phyloP scores from a whole-genome alignment of 306 rosid genomes.

The Sophora flavescens region DNA sequence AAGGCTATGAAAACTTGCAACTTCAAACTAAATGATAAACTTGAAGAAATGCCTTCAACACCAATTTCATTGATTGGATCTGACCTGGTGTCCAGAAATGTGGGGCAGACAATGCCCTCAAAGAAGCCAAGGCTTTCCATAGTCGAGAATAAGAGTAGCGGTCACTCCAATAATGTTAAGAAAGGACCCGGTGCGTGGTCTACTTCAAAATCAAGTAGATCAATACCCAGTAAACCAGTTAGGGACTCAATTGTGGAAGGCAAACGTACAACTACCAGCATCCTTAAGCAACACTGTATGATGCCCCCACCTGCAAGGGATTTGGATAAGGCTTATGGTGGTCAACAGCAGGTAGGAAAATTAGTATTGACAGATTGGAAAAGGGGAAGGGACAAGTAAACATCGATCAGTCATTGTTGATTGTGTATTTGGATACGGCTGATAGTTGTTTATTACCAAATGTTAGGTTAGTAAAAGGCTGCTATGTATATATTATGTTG shows the following conservation, averaged over 20 bases:
- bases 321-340: slow-evolving; percentile 58
- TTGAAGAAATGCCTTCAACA: slow-evolving; percentile 55
- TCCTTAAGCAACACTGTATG: slow-evolving; percentile 63
- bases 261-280: slow-evolving; percentile 59
- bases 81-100: slow-evolving; percentile 51
- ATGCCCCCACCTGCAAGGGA: slow-evolving; percentile 84
- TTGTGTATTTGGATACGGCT: slow-evolving; percentile 41
- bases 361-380: slow-evolving; percentile 75
- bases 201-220: slow-evolving; percentile 83
- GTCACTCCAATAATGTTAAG: slow-evolving; percentile 52
- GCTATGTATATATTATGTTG: slow-evolving; percentile 66
- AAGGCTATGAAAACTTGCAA: slow-evolving; percentile 77
- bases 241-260: slow-evolving; percentile 61
- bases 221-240: slow-evolving; percentile 64
- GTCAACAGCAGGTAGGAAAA: slow-evolving; percentile 71
- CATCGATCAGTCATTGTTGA: slow-evolving; percentile 53
- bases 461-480: slow-evolving; percentile 54
- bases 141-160: slow-evolving; percentile 58
- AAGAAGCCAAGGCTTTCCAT: slow-evolving; percentile 77
- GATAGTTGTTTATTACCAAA: slow-evolving; percentile 49
- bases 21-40: slow-evolving; percentile 66
- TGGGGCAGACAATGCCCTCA: slow-evolving; percentile 60
- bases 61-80: slow-evolving; percentile 53
- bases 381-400: slow-evolving; percentile 68
- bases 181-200: slow-evolving; percentile 72